Percentiles rank a stretch among this genome's conserved stretches.
Evolutionary conservation across 345 rosid genomes (phyloP).

Genomic region (Euphorbia pulcherrima): DNA sequence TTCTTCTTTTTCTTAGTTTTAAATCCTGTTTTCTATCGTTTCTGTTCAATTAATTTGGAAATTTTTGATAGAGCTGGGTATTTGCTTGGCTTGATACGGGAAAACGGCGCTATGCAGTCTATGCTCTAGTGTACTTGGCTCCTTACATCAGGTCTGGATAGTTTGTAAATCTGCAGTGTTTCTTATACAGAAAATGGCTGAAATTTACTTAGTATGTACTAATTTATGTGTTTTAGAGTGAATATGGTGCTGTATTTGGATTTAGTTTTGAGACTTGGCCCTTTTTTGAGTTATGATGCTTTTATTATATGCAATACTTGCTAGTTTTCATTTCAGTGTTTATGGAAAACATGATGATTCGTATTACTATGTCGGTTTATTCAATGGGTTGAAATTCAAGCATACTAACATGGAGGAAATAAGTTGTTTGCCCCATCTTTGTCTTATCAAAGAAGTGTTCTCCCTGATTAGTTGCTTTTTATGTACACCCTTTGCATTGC

Average conservation of each 20-base stretch:
- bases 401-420: background rate
- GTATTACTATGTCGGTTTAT: background rate
- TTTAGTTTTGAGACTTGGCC: too few species aligned
- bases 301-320: background rate
- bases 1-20: background rate
- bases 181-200: background rate
- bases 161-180: background rate
- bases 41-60: background rate
- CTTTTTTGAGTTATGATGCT: background rate
- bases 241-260: background rate
- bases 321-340: background rate
- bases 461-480: background rate
- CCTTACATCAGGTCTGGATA: constrained; percentile 69
- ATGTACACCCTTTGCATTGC: background rate
- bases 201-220: background rate
- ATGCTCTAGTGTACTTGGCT: constrained; percentile 69
- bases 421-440: background rate
- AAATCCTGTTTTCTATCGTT: background rate
- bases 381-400: background rate
- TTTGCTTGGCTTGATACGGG: constrained; percentile 98
- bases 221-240: background rate
- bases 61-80: constrained; percentile 68
- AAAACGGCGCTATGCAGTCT: constrained; percentile 68
- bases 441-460: background rate
- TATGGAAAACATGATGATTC: background rate